Percentiles rank a stretch among this genome's conserved stretches.
These are phyloP conservation scores for Saitozyma sp. DNA, from an alignment of 768 basidiomycete genomes.

Conservation along the genomic window DNA sequence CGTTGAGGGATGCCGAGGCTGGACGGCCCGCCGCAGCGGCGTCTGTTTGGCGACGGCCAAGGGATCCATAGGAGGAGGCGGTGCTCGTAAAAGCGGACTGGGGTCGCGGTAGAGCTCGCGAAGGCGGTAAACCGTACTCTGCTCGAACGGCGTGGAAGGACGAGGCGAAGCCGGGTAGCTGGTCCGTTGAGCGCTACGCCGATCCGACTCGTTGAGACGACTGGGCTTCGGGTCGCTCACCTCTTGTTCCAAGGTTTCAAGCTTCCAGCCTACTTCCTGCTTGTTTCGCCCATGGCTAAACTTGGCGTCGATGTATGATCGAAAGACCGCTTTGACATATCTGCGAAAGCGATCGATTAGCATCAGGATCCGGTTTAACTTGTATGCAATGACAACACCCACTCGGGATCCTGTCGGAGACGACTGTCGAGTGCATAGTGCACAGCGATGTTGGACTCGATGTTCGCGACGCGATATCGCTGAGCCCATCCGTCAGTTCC, in stretches of 20 bases:
- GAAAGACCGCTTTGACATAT: constrained; percentile 43
- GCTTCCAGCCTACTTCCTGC: constrained; percentile 39
- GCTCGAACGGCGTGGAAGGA: constrained; percentile 32
- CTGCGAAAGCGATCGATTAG: background rate
- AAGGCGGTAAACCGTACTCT: constrained; percentile 34
- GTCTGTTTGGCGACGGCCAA: constrained; percentile 7
- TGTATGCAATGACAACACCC: background rate
- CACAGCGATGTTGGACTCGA: constrained; percentile 5
- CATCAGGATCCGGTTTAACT: background rate
- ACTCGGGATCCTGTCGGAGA: constrained; percentile 10
- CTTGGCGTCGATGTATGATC: constrained; percentile 45
- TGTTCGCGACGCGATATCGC: constrained; percentile 1
- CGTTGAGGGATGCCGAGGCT: constrained; percentile 5
- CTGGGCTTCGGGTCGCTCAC: constrained; percentile 30
- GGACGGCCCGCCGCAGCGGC: constrained; percentile 15
- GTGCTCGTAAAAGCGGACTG: background rate
- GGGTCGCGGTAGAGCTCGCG: constrained; percentile 26
- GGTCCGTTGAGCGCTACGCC: background rate
- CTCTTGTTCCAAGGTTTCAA: constrained; percentile 42
- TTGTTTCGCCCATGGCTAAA: constrained; percentile 32
- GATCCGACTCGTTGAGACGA: no score
- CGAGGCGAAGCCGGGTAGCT: constrained; percentile 34
- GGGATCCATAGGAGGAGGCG: constrained; percentile 3
- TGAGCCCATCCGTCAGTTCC: background rate
- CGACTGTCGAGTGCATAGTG: constrained; percentile 13